Base-by-base conservation (phyloP, 331 rosid genomes). In the Pyracantha coccinea region DNA sequence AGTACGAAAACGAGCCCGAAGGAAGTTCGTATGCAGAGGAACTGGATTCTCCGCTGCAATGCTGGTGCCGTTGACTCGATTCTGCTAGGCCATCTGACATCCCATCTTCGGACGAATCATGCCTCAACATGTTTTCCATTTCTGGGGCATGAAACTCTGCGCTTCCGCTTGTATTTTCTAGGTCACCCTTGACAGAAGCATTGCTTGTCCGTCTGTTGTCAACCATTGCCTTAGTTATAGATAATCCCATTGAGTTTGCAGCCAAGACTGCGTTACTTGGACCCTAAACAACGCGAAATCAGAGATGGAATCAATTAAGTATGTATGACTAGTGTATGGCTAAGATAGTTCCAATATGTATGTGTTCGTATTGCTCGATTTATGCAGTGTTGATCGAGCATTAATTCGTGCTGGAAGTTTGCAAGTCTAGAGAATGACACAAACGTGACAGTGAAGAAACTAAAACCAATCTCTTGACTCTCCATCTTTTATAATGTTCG, bases 221-320 rank as follows among this genome's bases (percentile, higher is more conserved):
- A 44, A 57, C 62, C 5, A 4, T 60, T 33, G 57, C 76, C 78
- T 67, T 75, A 52, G 33, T 52, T 20, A 62, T 33, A 11, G 71
- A 69, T 4, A 71, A 44, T 58, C 29, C 66, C 62, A 70, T 52
- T 29, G 81, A 50, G 79, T 66, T 79, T 69, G 55, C 20, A 1
- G 80, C 41, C 35, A 38, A 66, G 53, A 32, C 64, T 19, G 60
- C 77, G 47, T 71, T 77, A 19, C 72, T 33, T 29, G 79, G 60
- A 74, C 33, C 83, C 89, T 86, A 80, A 16, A 69, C 52, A 23
- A 41, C 14, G 29, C 23, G 17, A 57, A 77, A 57, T 28, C 53
- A 17, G 58, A 24, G 20, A 31, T 20, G 28, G 63, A 60, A 20
- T 15, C 53, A 15, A 12, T 11, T 15, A 24, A 17, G 53, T 23